These are phyloP conservation scores for Nematocida major DNA, from an alignment of 371 early-diverging fungal genomes.

Conservation along the genomic window DNA sequence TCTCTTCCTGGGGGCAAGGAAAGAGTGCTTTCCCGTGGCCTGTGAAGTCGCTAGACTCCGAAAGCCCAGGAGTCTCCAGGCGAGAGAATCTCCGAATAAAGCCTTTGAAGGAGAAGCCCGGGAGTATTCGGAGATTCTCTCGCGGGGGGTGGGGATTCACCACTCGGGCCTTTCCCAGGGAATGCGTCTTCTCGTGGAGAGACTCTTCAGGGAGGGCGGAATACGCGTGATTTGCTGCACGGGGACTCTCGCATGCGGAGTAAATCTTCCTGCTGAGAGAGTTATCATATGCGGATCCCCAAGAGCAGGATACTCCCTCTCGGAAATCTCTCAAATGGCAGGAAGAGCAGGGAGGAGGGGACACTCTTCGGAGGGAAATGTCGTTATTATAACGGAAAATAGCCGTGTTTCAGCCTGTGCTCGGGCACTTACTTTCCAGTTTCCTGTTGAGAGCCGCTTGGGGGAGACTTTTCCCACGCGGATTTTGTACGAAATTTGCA, in stretches of 20 bases:
- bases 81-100: no score
- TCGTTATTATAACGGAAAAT: constrained; percentile 8
- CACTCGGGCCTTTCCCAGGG: constrained; percentile 41
- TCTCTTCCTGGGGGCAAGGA: no score
- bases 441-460: constrained; percentile 28
- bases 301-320: not conserved
- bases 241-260: constrained; percentile 50
- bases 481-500: constrained; percentile 20
- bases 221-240: constrained; percentile 47
- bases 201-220: constrained; percentile 17
- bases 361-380: not conserved
- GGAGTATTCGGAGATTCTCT: not conserved
- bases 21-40: no score
- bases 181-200: constrained; percentile 18
- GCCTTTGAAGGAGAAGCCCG: not conserved
- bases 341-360: constrained; percentile 44
- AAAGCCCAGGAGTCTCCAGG: no score
- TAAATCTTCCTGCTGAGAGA: constrained; percentile 50
- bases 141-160: constrained; percentile 15
- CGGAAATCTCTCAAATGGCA: constrained; percentile 43
- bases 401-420: not conserved
- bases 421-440: constrained; percentile 4
- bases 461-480: not conserved
- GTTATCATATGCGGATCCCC: constrained; percentile 50
- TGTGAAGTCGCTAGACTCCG: no score